Percentiles rank a stretch among this genome's conserved stretches.
phyloP scores from a whole-genome alignment of 148 eudicot genomes.

The Mesembryanthemum crystallinum region DNA sequence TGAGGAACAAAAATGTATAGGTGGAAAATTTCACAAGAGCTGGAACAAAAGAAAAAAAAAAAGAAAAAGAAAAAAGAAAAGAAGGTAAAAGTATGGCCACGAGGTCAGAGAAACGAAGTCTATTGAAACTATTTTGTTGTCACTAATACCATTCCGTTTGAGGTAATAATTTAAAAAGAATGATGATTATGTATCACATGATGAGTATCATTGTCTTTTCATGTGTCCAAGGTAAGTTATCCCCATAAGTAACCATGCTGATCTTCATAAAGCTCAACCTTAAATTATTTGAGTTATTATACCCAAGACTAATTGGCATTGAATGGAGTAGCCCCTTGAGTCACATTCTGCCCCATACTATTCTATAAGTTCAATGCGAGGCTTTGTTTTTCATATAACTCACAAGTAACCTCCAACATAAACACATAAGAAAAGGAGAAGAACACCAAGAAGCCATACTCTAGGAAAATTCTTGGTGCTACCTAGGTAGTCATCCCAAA shows the following conservation, averaged over 20 bases:
- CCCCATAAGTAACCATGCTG: neutral
- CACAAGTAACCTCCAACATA: neutral
- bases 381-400: neutral
- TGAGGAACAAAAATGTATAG: neutral
- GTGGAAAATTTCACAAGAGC: neutral
- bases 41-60: neutral
- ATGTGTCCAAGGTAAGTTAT: neutral
- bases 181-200: neutral
- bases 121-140: neutral
- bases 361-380: neutral
- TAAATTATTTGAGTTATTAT: neutral
- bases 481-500: constrained; percentile 69
- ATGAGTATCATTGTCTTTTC: too few relatives aligned
- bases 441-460: constrained; percentile 68
- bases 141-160: neutral
- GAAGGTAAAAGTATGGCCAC: neutral
- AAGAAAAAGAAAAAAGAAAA: neutral
- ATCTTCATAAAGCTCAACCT: neutral
- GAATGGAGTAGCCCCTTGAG: neutral
- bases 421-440: constrained; percentile 54
- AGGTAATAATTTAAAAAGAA: neutral
- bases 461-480: constrained; percentile 66
- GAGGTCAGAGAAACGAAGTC: neutral
- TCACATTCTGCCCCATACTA: neutral
- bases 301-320: neutral